A percentile compares a stretch with the other conserved stretches of the same genome.
phyloP scores from a whole-genome alignment of 1,139 yeast species.

The Chernovozyma sophiae-reginae region DNA sequence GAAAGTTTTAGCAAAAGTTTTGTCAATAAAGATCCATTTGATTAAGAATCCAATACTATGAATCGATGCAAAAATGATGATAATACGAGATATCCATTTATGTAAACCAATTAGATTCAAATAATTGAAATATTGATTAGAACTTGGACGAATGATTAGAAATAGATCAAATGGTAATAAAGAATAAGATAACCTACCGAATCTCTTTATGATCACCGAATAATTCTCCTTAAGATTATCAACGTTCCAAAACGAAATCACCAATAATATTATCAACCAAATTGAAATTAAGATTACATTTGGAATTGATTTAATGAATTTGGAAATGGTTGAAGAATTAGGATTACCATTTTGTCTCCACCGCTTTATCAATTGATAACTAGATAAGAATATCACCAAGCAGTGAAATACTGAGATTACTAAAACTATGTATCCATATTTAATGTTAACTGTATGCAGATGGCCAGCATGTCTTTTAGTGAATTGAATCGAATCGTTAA shows the following conservation, averaged over 20 bases:
- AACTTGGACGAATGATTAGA: conserved; percentile 45
- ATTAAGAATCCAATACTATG: conserved; percentile 58
- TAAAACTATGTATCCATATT: conserved; percentile 47
- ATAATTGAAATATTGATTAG: conserved; percentile 52
- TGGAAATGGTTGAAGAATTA: not conserved
- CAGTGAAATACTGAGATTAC: conserved; percentile 29
- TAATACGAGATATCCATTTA: conserved; percentile 75
- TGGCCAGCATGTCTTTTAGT: conserved; percentile 11
- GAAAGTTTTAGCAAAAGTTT: conserved; percentile 33
- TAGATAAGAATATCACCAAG: not conserved
- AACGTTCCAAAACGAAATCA: conserved; percentile 19
- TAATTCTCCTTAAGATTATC: conserved; percentile 17
- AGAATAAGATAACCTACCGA: conserved; percentile 61
- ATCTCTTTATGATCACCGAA: conserved; percentile 29
- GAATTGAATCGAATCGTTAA: too few relatives aligned
- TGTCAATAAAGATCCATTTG: conserved; percentile 37
- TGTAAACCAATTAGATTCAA: conserved; percentile 57
- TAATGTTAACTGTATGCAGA: conserved; percentile 35
- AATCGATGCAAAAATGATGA: conserved; percentile 44
- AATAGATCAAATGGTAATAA: conserved; percentile 62
- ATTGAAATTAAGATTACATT: conserved; percentile 4
- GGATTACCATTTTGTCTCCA: conserved; percentile 4
- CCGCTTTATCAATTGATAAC: not conserved
- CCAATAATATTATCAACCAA: conserved; percentile 30
- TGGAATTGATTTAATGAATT: not conserved